phyloP scores from a whole-genome alignment of 495 filamentous ascomycete genomes.

The Alectoria sarmentosa region DNA sequence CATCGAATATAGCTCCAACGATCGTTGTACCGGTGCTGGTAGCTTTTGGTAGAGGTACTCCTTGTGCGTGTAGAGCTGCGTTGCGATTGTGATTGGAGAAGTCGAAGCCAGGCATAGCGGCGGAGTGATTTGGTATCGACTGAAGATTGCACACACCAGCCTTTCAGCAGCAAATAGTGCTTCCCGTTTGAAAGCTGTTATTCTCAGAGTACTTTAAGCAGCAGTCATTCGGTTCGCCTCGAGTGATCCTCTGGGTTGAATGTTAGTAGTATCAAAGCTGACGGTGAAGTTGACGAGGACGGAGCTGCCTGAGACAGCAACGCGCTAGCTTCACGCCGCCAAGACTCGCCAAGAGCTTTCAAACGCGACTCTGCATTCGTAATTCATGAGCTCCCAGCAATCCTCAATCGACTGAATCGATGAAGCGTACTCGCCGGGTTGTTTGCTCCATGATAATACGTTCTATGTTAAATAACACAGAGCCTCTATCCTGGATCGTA shows the following conservation, averaged over 20 bases:
- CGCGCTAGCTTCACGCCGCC: slow-evolving; percentile 12
- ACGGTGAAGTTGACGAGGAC: slow-evolving; percentile 17
- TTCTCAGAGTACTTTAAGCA: not conserved
- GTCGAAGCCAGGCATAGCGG: slow-evolving; percentile 94
- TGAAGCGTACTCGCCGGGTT: not conserved
- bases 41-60: slow-evolving; percentile 90
- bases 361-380: not conserved
- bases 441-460: not conserved
- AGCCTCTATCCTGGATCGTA: slow-evolving; percentile 21
- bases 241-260: not conserved
- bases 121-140: slow-evolving; percentile 20
- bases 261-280: not conserved
- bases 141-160: not conserved
- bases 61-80: slow-evolving; percentile 84
- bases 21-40: slow-evolving; percentile 99
- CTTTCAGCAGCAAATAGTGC: not conserved
- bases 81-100: slow-evolving; percentile 99
- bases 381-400: not conserved
- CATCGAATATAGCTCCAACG: slow-evolving; percentile 94
- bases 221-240: not conserved
- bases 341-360: slow-evolving; percentile 11
- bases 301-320: slow-evolving; percentile 18
- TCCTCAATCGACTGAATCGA: not conserved
- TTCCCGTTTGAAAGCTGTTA: not conserved
- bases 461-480: not conserved